phyloP scores from a whole-genome alignment of 257 asterid genomes.

The Gentiana dahurica region DNA sequence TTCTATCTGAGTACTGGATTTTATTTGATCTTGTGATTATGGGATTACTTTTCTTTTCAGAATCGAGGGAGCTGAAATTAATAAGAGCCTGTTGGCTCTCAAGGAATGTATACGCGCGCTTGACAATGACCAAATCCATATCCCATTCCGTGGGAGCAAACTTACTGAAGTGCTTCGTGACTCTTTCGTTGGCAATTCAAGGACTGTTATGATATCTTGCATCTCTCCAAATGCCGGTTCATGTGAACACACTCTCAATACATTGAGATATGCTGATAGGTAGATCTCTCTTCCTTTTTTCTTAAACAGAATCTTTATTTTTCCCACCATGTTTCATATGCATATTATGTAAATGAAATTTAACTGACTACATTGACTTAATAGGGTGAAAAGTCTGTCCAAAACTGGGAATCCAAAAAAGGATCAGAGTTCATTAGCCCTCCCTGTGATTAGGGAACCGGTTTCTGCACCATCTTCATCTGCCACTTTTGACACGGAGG shows the following conservation, averaged over 20 bases:
- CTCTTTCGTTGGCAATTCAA: slow-evolving; percentile 93
- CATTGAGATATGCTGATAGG: slow-evolving; percentile 96
- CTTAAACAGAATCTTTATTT: not conserved
- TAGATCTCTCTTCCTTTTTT: slow-evolving; percentile 12
- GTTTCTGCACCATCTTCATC: slow-evolving; percentile 43
- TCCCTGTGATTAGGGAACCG: slow-evolving; percentile 47
- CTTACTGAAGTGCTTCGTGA: slow-evolving; percentile 97
- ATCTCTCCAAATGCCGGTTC: slow-evolving; percentile 96
- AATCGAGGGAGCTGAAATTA: slow-evolving; percentile 99
- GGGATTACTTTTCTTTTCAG: slow-evolving; percentile 22
- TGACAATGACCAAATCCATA: slow-evolving; percentile 93
- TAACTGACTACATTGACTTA: slow-evolving; percentile 9
- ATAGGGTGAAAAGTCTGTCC: slow-evolving; percentile 93
- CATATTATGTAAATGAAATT: slow-evolving; percentile 12
- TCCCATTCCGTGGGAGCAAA: slow-evolving; percentile 98
- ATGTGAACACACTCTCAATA: slow-evolving; percentile 93
- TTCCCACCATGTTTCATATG: not conserved
- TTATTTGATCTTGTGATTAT: not conserved
- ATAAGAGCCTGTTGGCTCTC: slow-evolving; percentile 88
- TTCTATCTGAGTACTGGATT: no score
- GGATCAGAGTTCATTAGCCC: slow-evolving; percentile 54
- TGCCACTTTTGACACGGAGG: slow-evolving; percentile 46
- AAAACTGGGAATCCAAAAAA: slow-evolving; percentile 71
- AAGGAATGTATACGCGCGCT: slow-evolving; percentile 98
- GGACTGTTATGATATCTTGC: slow-evolving; percentile 97